These are phyloP conservation scores for Leccinum ponderosum DNA, from an alignment of 1,284 basidiomycete species.

Conservation along the genomic window DNA sequence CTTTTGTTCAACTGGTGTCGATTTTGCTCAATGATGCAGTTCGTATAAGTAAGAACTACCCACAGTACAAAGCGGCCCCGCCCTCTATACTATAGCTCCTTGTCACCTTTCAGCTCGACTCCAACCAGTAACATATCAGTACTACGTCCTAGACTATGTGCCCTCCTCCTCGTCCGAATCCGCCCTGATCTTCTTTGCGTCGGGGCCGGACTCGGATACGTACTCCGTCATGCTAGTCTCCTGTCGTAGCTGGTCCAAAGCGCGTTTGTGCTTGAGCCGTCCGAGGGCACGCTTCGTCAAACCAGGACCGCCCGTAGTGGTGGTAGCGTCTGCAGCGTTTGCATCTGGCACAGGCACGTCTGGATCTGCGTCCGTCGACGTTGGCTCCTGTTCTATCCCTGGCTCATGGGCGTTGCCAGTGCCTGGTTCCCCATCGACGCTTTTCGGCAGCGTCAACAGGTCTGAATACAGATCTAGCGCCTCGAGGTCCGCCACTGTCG, in stretches of 20 bases:
- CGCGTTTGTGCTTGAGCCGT: constrained; percentile 49
- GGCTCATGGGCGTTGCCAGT: constrained; percentile 1
- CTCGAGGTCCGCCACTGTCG: constrained; percentile 48
- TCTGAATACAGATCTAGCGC: constrained; percentile 61
- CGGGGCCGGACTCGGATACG: not conserved
- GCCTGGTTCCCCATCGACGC: constrained; percentile 46
- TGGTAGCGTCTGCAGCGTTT: constrained; percentile 13
- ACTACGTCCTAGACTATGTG: no score
- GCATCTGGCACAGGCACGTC: constrained; percentile 7
- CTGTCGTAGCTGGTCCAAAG: constrained; percentile 24
- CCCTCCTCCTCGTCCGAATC: constrained; percentile 4
- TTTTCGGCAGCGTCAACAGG: constrained; percentile 65
- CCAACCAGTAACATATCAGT: no score
- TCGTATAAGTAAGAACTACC: no score
- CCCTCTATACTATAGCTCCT: no score
- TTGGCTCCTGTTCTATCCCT: constrained; percentile 31
- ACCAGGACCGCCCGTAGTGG: not conserved
- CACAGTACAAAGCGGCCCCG: no score
- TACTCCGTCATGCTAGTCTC: constrained; percentile 4
- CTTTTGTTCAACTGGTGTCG: no score
- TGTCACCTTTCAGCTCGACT: no score
- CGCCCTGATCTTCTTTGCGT: constrained; percentile 23
- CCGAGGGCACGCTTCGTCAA: constrained; percentile 48
- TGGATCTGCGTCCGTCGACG: not conserved
- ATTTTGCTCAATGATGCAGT: no score